A percentile compares a stretch with the other conserved stretches of the same genome.
Evolutionary conservation across 2,329 filamentous ascomycete genomes (phyloP).

Genomic region (Colletotrichum lentis): DNA sequence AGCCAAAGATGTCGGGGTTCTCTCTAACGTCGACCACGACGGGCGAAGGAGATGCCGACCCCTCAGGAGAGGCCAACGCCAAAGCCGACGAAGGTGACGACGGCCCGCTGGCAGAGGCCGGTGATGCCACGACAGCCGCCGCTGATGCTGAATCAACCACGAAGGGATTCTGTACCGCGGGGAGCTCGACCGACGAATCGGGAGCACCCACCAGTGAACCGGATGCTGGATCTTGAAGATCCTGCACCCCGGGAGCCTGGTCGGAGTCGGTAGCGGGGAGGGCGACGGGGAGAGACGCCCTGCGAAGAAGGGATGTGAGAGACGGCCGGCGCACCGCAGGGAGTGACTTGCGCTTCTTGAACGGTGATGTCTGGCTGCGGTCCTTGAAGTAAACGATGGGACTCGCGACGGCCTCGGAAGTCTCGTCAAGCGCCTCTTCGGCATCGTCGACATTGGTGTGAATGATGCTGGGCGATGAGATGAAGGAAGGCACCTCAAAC

Average conservation of each 20-base stretch:
- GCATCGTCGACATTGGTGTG: background rate
- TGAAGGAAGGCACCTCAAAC: constrained; percentile 23
- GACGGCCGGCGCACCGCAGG: constrained; percentile 7
- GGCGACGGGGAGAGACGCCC: constrained; percentile 24
- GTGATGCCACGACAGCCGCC: constrained; percentile 5
- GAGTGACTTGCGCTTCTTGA: constrained; percentile 30
- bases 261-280: constrained; percentile 15
- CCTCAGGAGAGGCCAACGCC: background rate
- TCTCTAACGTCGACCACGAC: constrained; percentile 31
- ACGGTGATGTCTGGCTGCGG: constrained; percentile 23
- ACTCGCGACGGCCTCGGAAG: constrained; percentile 1
- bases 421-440: background rate
- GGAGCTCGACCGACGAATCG: constrained; percentile 31
- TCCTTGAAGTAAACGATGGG: constrained; percentile 30
- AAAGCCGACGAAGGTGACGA: background rate
- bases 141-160: constrained; percentile 30
- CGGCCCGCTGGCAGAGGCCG: background rate
- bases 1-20: constrained; percentile 35
- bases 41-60: constrained; percentile 15
- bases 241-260: constrained; percentile 27
- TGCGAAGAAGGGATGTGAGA: constrained; percentile 22
- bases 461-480: constrained; percentile 8
- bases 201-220: constrained; percentile 29
- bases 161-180: constrained; percentile 24
- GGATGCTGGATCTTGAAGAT: constrained; percentile 32